Conservation (phyloP, 805 yeast species). For the Metschnikowia reukaufii region DNA sequence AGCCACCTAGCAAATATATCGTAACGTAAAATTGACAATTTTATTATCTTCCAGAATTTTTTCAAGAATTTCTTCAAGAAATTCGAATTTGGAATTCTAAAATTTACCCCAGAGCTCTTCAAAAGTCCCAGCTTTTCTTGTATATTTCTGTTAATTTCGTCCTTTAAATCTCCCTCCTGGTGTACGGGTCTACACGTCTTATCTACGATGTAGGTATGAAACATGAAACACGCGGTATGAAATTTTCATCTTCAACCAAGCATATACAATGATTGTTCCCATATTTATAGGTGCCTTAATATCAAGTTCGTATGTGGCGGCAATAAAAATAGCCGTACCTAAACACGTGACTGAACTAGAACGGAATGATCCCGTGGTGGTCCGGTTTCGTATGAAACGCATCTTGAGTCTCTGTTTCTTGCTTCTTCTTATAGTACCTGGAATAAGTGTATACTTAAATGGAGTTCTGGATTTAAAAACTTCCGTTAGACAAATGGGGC, state of each 20-base stretch:
- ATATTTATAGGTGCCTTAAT: slow-evolving; percentile 28
- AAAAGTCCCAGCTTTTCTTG: too few species aligned
- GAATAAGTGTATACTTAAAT: slow-evolving; percentile 14
- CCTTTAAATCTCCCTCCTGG: too few species aligned
- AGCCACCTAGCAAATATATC: background rate
- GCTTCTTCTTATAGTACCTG: slow-evolving; percentile 32
- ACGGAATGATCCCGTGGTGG: slow-evolving; percentile 46
- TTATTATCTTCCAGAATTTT: too few species aligned
- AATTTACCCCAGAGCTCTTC: too few species aligned
- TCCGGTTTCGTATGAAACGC: slow-evolving; percentile 41
- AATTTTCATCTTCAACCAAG: too few species aligned
- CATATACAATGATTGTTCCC: background rate
- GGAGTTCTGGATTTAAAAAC: slow-evolving; percentile 6
- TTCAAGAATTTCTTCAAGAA: too few species aligned
- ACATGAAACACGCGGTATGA: background rate
- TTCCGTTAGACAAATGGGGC: slow-evolving; percentile 26
- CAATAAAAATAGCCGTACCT: slow-evolving; percentile 36
- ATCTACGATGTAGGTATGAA: background rate
- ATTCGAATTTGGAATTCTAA: too few species aligned
- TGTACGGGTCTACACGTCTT: background rate
- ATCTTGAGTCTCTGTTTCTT: slow-evolving; percentile 33
- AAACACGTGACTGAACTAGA: slow-evolving; percentile 19
- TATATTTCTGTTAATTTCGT: too few species aligned
- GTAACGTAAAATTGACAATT: background rate
- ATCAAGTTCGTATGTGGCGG: slow-evolving; percentile 48